Percentiles rank a stretch among this genome's conserved stretches.
Conservation (phyloP, 1,284 basidiomycete species). For the Schizophyllum amplum region DNA sequence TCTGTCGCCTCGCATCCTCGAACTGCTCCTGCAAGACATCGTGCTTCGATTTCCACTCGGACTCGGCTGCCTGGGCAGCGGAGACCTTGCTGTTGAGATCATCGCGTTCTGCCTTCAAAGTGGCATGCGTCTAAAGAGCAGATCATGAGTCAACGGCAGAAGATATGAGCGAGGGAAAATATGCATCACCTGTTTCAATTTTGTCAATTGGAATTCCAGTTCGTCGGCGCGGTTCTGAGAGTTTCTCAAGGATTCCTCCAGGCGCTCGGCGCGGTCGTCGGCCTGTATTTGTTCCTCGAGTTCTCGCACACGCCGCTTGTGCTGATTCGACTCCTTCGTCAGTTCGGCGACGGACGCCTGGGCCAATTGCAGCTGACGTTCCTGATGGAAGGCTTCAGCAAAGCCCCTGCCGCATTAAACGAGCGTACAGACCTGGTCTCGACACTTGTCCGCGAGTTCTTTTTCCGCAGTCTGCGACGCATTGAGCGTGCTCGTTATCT, state of each 20-base stretch:
- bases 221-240: slow-evolving; percentile 75
- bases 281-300: slow-evolving; percentile 73
- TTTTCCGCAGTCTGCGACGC: slow-evolving; percentile 42
- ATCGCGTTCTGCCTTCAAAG: slow-evolving; percentile 55
- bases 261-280: slow-evolving; percentile 67
- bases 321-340: slow-evolving; percentile 43
- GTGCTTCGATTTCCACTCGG: slow-evolving; percentile 38
- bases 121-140: slow-evolving; percentile 39
- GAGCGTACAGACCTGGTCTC: slow-evolving; percentile 47
- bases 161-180: background rate
- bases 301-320: slow-evolving; percentile 53
- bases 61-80: slow-evolving; percentile 30
- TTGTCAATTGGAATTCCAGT: slow-evolving; percentile 70
- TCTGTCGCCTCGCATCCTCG: slow-evolving; percentile 29
- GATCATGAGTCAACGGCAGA: slow-evolving; percentile 6
- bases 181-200: slow-evolving; percentile 57
- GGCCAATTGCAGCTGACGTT: slow-evolving; percentile 60
- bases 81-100: slow-evolving; percentile 38
- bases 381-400: slow-evolving; percentile 30
- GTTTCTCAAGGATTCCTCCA: slow-evolving; percentile 65
- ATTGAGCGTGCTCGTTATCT: slow-evolving; percentile 29
- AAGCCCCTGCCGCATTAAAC: background rate
- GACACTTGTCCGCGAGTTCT: slow-evolving; percentile 44
- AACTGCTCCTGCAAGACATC: slow-evolving; percentile 36
- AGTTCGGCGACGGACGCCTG: slow-evolving; percentile 46